Percentiles rank a stretch among this genome's conserved stretches.
Evolutionary conservation across 805 yeast genomes (phyloP).

Genomic region (Candida ficus): DNA sequence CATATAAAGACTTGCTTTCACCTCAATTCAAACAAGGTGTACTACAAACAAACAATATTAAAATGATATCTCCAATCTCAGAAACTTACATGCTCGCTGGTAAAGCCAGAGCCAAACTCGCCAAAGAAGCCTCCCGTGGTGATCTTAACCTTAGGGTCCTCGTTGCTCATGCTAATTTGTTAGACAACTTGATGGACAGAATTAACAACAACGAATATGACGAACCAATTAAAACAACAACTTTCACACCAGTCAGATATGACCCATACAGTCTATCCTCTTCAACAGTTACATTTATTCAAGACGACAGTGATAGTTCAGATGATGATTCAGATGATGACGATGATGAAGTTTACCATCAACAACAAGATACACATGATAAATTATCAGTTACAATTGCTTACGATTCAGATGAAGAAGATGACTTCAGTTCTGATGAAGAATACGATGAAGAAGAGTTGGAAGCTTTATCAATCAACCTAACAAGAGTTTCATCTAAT

Average conservation of each 20-base stretch:
- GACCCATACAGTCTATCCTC: conserved; percentile 3
- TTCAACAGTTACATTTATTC: conserved; percentile 11
- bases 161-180: conserved; percentile 24
- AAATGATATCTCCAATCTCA: conserved; percentile 16
- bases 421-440: conserved; percentile 1
- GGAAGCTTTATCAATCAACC: conserved; percentile 6
- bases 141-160: conserved; percentile 22
- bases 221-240: conserved; percentile 7
- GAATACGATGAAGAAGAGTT: conserved; percentile 8
- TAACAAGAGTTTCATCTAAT: not conserved
- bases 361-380: not conserved
- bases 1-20: not conserved
- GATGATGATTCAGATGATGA: conserved; percentile 18
- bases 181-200: conserved; percentile 22
- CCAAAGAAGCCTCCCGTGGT: conserved; percentile 20
- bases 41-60: not conserved
- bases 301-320: conserved; percentile 10
- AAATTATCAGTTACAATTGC: conserved; percentile 1
- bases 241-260: conserved; percentile 11
- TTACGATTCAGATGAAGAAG: conserved; percentile 10
- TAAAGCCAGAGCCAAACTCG: conserved; percentile 22
- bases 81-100: conserved; percentile 23
- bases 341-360: conserved; percentile 13
- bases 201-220: conserved; percentile 16
- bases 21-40: too few relatives aligned